A percentile compares a stretch with the other conserved stretches of the same genome.
Evolutionary conservation across 2,329 filamentous ascomycete species (phyloP).

Genomic region (Neoarthrinium moseri): DNA sequence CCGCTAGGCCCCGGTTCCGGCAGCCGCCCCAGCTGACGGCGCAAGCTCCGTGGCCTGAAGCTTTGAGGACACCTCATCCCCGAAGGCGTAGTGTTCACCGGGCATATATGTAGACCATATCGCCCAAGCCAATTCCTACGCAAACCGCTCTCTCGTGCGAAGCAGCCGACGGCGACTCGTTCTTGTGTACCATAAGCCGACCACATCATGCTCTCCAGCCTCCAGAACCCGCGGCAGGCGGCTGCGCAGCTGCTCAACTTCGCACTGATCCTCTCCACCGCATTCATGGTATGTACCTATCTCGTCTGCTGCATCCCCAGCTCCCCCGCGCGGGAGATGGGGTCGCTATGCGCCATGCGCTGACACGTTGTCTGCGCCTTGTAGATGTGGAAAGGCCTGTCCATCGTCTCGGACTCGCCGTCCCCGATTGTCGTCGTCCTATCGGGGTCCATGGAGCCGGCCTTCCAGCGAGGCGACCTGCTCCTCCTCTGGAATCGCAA

Average conservation of each 20-base stretch:
- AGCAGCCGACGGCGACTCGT: too few relatives aligned
- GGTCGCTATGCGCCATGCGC: too few relatives aligned
- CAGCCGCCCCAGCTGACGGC: too few relatives aligned
- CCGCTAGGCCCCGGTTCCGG: too few relatives aligned
- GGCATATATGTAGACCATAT: too few relatives aligned
- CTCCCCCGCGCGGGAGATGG: slow-evolving; percentile 7
- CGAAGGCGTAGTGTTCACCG: too few relatives aligned
- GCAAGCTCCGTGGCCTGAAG: not conserved
- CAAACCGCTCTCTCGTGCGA: too few relatives aligned
- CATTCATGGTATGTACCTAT: slow-evolving; percentile 71
- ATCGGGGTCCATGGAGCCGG: slow-evolving; percentile 81
- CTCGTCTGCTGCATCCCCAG: not conserved
- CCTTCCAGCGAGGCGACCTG: slow-evolving; percentile 76
- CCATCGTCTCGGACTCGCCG: slow-evolving; percentile 71
- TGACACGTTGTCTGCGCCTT: slow-evolving; percentile 12
- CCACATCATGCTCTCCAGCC: slow-evolving; percentile 66
- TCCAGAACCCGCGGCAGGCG: slow-evolving; percentile 76
- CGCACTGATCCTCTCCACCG: slow-evolving; percentile 82
- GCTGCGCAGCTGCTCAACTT: slow-evolving; percentile 86
- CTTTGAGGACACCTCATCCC: slow-evolving; percentile 4
- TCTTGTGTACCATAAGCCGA: too few relatives aligned
- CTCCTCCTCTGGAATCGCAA: slow-evolving; percentile 77
- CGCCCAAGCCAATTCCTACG: too few relatives aligned
- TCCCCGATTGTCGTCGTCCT: slow-evolving; percentile 82
- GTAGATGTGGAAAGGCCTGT: slow-evolving; percentile 84